A percentile compares a stretch with the other conserved stretches of the same genome.
Conservation (phyloP, 2,329 filamentous ascomycete species). For the Colletotrichum tropicale region DNA sequence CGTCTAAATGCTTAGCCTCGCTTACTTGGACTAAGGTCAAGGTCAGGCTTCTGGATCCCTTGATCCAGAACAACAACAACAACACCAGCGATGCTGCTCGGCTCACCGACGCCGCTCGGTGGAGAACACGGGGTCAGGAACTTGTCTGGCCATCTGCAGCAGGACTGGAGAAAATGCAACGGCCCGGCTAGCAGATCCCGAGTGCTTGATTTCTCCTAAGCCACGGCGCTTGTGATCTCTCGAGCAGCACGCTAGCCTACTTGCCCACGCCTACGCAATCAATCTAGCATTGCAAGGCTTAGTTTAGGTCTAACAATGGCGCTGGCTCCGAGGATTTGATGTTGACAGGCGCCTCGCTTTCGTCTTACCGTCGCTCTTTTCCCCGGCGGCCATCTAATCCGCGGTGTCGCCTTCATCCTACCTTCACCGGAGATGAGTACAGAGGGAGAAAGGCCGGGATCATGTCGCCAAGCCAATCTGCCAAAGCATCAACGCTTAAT, state of each 20-base stretch:
- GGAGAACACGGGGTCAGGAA: background rate
- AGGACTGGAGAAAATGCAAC: background rate
- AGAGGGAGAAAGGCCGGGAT: background rate
- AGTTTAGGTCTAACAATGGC: background rate
- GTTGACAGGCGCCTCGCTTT: slow-evolving; percentile 8
- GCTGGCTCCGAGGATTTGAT: background rate
- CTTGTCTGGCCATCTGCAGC: slow-evolving; percentile 3
- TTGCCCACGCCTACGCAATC: background rate
- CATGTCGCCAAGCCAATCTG: background rate
- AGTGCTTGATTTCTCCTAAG: background rate
- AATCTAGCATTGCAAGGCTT: background rate
- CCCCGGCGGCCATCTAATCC: background rate
- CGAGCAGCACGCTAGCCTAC: background rate
- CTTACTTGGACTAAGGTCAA: background rate
- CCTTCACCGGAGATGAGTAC: background rate
- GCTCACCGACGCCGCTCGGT: background rate
- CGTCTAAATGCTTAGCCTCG: slow-evolving; percentile 19
- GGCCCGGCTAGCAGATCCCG: slow-evolving; percentile 11
- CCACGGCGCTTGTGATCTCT: background rate
- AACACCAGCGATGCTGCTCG: background rate
- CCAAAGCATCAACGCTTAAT: background rate
- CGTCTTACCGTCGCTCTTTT: background rate
- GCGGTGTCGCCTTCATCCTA: background rate
- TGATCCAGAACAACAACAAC: background rate
- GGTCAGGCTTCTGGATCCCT: background rate